Evolutionary conservation across 805 yeast genomes (phyloP), one percentile per base, ranked within the genome.

Genomic region (Ogataea paradorogensis): DNA sequence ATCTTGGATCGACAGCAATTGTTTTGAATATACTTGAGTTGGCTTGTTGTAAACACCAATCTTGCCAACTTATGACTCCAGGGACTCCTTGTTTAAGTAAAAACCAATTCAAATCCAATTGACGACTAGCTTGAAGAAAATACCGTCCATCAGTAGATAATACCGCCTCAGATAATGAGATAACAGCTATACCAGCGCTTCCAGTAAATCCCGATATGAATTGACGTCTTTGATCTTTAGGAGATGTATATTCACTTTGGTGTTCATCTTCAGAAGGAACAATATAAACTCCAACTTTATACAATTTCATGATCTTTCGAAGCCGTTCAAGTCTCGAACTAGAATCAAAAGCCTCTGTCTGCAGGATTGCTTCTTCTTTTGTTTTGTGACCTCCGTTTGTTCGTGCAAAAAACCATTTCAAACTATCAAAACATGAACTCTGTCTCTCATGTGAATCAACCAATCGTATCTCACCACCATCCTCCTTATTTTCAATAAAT

Each of bases 61-160:
- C 80, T 46, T 78, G 78, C 98, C 98, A 91, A 6, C 83, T 69
- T 10, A 82, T 77, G 27, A 74, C 74, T 23, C 81, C 84, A n/a
- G 74, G 71, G 25, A 71, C 66, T 4, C 95, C 95, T 59, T 83
- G 95, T 56, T 84, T 89, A 44, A 93, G 70, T 32, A 93, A 64
- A 2, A 65, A 62, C 98, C 98, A 93, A 55, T 80, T 79, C 27
- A 63, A 55, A 58, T 87, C 95, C 40, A 93, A 67, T 64, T 93
- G 93, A 42, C 82, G 77, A 15, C 74, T 78, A 1, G 98, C 98
- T 65, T 93, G 99, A 43, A 86, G 69, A 61, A 88, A 93, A 66
- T 93, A 93, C 49, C 99, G 73, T 2, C 98, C 98, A 63, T 93
- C 99, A 0, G 99, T 93, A 7, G 95, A 80, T 35, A 93, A 65